Conservation (phyloP, 192 early-diverging fungal species). For the Coemansia sp. region DNA sequence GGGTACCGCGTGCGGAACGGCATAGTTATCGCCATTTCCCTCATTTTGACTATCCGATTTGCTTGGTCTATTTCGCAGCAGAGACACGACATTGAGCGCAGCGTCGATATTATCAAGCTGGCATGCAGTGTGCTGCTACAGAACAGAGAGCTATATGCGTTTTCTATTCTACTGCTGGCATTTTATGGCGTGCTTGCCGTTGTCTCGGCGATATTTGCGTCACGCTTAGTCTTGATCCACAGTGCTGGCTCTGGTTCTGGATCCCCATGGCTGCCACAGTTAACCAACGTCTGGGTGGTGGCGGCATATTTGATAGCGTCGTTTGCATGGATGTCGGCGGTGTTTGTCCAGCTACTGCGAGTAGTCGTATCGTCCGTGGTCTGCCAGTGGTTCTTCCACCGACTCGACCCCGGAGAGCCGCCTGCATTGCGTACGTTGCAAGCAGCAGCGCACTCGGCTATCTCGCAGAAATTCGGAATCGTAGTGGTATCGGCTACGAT, state of each 20-base stretch:
- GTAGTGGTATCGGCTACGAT: constrained; percentile 41
- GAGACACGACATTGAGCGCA: constrained; percentile 43
- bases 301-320: constrained; percentile 27
- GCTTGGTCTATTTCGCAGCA: constrained; percentile 38
- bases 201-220: constrained; percentile 36
- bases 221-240: constrained; percentile 22
- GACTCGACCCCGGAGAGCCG: constrained; percentile 48
- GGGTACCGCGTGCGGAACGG: constrained; percentile 38
- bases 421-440: constrained; percentile 45
- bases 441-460: constrained; percentile 38
- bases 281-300: constrained; percentile 21
- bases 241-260: neutral
- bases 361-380: constrained; percentile 41
- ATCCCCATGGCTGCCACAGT: constrained; percentile 1
- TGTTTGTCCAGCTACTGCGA: constrained; percentile 49
- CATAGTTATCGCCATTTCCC: constrained; percentile 26
- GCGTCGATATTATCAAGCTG: constrained; percentile 38
- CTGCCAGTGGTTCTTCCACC: constrained; percentile 55
- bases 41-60: constrained; percentile 46
- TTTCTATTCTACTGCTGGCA: constrained; percentile 44
- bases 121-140: constrained; percentile 37
- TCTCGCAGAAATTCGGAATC: constrained; percentile 41
- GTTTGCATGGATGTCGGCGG: constrained; percentile 49
- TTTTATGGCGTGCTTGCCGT: constrained; percentile 38
- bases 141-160: constrained; percentile 46